phyloP scores from a whole-genome alignment of 2,329 filamentous ascomycete species.

The Trichocomaceae sp. region DNA sequence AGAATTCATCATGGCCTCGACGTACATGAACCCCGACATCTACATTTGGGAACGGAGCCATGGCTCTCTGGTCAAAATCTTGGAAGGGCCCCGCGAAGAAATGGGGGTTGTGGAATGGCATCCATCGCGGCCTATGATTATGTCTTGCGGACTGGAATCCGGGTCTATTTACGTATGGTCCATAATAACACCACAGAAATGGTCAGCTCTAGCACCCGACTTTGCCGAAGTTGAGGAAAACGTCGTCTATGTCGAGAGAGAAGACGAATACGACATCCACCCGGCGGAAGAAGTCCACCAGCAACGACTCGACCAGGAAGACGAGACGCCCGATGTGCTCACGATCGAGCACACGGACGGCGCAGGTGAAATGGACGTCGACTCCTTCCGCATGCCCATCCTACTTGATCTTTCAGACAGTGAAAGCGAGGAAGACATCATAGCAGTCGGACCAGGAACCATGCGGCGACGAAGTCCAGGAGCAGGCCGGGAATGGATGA shows the following conservation, averaged over 20 bases:
- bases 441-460: constrained; percentile 65
- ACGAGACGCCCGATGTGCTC: constrained; percentile 87
- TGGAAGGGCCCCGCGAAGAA: constrained; percentile 95
- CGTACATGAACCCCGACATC: constrained; percentile 96
- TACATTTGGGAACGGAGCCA: constrained; percentile 96
- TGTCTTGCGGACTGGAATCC: constrained; percentile 85
- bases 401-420: constrained; percentile 88
- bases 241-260: constrained; percentile 87
- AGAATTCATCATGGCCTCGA: constrained; percentile 93
- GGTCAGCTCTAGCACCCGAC: constrained; percentile 93
- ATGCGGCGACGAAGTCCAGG: constrained; percentile 81
- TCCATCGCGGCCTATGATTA: constrained; percentile 76
- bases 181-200: constrained; percentile 88
- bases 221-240: constrained; percentile 98
- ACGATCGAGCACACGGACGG: constrained; percentile 63
- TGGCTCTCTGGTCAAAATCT: constrained; percentile 89
- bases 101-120: constrained; percentile 97
- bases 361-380: constrained; percentile 48
- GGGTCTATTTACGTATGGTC: constrained; percentile 95
- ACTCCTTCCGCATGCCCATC: constrained; percentile 83
- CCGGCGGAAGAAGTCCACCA: constrained; percentile 92
- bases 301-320: constrained; percentile 79
- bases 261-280: constrained; percentile 98
- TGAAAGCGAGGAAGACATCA: constrained; percentile 86
- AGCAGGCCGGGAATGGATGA: constrained; percentile 61